These are phyloP conservation scores for Allium cepa DNA, from an alignment of 106 monocot species.

Conservation along the genomic window DNA sequence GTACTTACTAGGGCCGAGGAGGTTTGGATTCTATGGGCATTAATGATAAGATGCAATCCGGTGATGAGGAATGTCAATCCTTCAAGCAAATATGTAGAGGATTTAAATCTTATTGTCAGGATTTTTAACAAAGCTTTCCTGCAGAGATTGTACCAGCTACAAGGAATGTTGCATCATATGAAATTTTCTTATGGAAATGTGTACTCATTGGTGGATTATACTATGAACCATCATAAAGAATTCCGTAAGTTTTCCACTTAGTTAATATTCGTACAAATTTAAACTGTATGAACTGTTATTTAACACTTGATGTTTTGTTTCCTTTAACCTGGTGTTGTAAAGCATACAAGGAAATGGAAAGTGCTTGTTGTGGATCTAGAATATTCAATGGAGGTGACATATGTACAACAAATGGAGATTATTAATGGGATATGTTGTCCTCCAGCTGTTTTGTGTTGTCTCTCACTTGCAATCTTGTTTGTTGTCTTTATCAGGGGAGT, in stretches of 20 bases:
- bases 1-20: constrained; percentile 24
- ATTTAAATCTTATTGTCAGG: constrained; percentile 16
- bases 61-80: constrained; percentile 11
- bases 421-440: too few species aligned
- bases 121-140: constrained; percentile 14
- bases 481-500: too few species aligned
- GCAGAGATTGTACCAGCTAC: constrained; percentile 13
- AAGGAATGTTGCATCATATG: constrained; percentile 14
- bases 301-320: too few species aligned
- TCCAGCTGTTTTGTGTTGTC: too few species aligned
- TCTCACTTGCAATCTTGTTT: too few species aligned
- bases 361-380: constrained; percentile 44
- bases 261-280: neutral
- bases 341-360: constrained; percentile 43
- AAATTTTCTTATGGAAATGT: constrained; percentile 22
- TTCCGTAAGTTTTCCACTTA: constrained; percentile 5
- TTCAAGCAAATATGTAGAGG: constrained; percentile 8
- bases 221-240: neutral
- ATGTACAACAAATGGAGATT: constrained; percentile 38
- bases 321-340: neutral
- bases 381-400: constrained; percentile 24
- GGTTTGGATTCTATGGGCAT: constrained; percentile 18
- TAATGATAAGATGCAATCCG: constrained; percentile 23
- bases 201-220: neutral
- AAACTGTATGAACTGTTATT: too few species aligned